These are phyloP conservation scores for Leccinum olivaceopallidum DNA, from an alignment of 768 basidiomycete genomes.

Conservation along the genomic window DNA sequence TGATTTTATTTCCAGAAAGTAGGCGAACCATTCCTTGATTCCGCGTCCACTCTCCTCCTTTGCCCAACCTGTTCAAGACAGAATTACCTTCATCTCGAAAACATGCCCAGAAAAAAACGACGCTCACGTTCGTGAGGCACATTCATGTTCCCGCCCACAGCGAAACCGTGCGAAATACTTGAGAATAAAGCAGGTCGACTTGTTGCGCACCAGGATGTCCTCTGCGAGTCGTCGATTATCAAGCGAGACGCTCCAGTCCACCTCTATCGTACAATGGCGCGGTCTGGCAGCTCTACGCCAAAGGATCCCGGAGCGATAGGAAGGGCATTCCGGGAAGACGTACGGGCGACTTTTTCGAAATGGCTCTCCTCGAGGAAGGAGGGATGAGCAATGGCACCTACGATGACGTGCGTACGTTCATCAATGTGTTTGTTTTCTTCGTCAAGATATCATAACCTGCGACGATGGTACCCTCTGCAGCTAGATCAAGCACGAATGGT, in stretches of 20 bases:
- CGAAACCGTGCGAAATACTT: conserved; percentile 22
- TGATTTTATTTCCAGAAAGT: conserved; percentile 31
- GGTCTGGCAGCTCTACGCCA: not conserved
- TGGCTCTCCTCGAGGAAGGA: conserved; percentile 51
- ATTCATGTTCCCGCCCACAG: conserved; percentile 16
- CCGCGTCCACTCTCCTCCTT: conserved; percentile 55
- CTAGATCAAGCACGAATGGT: conserved; percentile 47
- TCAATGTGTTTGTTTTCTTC: not conserved
- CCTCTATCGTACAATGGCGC: too few species aligned
- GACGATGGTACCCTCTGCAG: conserved; percentile 41
- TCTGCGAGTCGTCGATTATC: too few species aligned
- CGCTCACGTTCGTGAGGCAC: conserved; percentile 23
- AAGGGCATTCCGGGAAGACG: conserved; percentile 11
- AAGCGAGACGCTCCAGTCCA: too few species aligned
- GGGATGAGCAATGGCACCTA: conserved; percentile 55
- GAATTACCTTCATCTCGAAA: too few species aligned
- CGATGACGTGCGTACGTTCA: not conserved
- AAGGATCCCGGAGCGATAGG: not conserved
- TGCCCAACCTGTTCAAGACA: conserved; percentile 47
- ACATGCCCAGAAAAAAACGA: too few species aligned
- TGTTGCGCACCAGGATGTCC: too few species aligned
- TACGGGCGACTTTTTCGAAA: conserved; percentile 48
- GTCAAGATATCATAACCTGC: conserved; percentile 37
- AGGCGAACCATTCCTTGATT: conserved; percentile 47
- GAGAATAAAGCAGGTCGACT: conserved; percentile 21